Evolutionary conservation across 306 rosid species (phyloP).

Genomic region (Medicago ruthenica): DNA sequence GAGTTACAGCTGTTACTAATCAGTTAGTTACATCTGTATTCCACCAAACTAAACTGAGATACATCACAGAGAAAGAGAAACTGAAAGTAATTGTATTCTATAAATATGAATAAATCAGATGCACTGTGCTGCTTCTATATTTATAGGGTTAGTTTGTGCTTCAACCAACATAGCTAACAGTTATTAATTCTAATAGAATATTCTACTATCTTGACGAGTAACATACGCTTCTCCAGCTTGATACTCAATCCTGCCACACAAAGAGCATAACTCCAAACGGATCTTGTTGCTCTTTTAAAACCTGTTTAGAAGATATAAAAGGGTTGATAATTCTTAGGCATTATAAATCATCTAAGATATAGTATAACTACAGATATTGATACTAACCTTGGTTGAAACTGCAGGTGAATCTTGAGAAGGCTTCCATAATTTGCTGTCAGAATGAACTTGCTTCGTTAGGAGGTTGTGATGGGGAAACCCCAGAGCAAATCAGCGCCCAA

Average conservation of each 20-base stretch:
- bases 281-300: conserved; percentile 2
- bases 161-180: neutral
- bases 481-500: conserved; percentile 79
- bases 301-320: neutral
- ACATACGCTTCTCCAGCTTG: neutral
- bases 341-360: neutral
- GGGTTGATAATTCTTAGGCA: neutral
- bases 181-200: neutral
- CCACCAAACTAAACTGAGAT: neutral
- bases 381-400: conserved; percentile 45
- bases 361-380: conserved; percentile 33
- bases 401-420: conserved; percentile 73
- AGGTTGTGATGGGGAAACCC: conserved; percentile 69
- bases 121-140: neutral
- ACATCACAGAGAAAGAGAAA: conserved; percentile 1
- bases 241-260: neutral
- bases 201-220: neutral
- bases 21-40: neutral
- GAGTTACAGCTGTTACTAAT: conserved; percentile 1
- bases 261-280: neutral
- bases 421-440: conserved; percentile 79
- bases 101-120: neutral
- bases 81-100: neutral
- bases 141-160: neutral
- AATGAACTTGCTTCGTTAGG: conserved; percentile 67